Evolutionary conservation across 148 eudicot species (phyloP).

Genomic region (Rhododendron simsii): DNA sequence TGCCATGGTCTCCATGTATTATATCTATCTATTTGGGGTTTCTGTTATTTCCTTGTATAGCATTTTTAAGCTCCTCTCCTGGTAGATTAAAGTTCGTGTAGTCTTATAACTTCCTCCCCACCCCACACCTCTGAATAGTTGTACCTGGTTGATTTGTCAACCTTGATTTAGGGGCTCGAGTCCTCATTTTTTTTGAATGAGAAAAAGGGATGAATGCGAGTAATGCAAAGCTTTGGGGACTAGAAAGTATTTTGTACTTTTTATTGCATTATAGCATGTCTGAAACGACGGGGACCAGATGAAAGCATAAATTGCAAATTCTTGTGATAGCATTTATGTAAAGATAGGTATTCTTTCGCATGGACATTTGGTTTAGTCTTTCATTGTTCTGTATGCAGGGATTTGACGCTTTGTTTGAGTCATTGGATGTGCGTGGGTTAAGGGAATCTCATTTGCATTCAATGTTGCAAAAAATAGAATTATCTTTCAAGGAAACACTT

Average conservation of each 20-base stretch:
- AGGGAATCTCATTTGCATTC: slow-evolving; percentile 74
- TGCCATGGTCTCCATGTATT: not conserved
- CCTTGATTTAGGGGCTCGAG: not conserved
- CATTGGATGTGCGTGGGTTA: slow-evolving; percentile 76
- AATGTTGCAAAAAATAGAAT: slow-evolving; percentile 59
- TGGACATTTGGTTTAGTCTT: not conserved
- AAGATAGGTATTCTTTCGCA: not conserved
- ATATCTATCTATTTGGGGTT: not conserved
- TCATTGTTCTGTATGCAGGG: slow-evolving; percentile 38
- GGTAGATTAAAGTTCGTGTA: not conserved
- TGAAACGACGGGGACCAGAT: not conserved
- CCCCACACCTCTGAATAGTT: not conserved
- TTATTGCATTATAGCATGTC: slow-evolving; percentile 3
- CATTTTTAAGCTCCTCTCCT: not conserved
- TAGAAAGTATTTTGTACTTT: not conserved
- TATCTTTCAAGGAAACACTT: slow-evolving; percentile 52
- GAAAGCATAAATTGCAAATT: not conserved
- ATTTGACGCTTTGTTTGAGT: slow-evolving; percentile 67
- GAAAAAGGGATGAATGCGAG: not conserved
- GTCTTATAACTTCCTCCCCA: not conserved
- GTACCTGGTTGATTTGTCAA: not conserved
- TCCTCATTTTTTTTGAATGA: not conserved
- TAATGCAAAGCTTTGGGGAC: not conserved
- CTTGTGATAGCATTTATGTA: not conserved
- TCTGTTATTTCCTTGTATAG: not conserved